A percentile compares a stretch with the other conserved stretches of the same genome.
phyloP scores from a whole-genome alignment of 352 stramenopile genomes.

The Discostella stelligera region DNA sequence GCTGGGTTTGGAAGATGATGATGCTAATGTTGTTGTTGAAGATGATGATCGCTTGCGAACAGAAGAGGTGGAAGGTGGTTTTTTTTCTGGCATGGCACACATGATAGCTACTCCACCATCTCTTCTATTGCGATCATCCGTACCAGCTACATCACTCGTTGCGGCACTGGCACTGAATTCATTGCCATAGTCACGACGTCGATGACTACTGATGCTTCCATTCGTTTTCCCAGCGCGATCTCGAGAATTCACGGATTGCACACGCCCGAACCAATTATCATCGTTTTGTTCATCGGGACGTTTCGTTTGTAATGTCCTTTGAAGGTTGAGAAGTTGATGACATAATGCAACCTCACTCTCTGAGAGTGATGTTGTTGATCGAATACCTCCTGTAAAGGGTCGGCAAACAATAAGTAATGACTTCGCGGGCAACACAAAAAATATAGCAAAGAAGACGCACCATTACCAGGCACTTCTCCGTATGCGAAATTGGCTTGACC shows the following conservation, averaged over 20 bases:
- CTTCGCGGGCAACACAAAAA: not conserved
- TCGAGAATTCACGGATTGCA: not conserved
- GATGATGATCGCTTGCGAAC: not conserved
- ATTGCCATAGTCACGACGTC: not conserved
- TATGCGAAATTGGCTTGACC: not conserved
- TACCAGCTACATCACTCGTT: not conserved
- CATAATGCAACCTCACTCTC: constrained; percentile 17
- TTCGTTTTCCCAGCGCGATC: not conserved
- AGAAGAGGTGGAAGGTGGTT: not conserved
- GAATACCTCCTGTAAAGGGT: constrained; percentile 15
- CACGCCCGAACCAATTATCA: constrained; percentile 1
- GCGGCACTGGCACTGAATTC: not conserved
- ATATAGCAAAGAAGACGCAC: constrained; percentile 2
- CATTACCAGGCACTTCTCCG: constrained; percentile 1
- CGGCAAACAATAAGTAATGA: not conserved
- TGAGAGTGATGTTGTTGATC: constrained; percentile 7
- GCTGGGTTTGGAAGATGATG: not conserved
- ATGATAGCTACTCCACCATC: not conserved
- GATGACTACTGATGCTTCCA: not conserved
- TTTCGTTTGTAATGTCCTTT: constrained; percentile 2
- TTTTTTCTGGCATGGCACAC: not conserved
- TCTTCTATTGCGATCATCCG: not conserved
- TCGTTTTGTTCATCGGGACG: not conserved
- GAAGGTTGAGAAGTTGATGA: constrained; percentile 15
- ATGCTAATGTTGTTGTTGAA: not conserved